Conservation (phyloP, 2,329 filamentous ascomycete species). For the Colletotrichum melonis region DNA sequence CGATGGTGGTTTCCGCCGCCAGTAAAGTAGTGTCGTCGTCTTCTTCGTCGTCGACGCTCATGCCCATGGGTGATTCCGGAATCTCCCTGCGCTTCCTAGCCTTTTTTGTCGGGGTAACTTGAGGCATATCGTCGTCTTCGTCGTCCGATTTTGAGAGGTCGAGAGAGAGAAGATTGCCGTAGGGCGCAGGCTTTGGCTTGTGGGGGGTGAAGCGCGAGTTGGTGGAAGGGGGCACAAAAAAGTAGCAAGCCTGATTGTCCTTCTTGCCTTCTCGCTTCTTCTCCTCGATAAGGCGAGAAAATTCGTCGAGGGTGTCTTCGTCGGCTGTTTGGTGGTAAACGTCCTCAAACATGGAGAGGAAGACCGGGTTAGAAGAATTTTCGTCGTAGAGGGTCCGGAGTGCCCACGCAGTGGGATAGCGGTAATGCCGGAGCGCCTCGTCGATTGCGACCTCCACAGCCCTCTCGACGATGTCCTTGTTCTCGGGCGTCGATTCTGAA, state of each 20-base stretch:
- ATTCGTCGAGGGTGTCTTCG: constrained; percentile 61
- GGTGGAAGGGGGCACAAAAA: constrained; percentile 63
- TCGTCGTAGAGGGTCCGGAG: constrained; percentile 71
- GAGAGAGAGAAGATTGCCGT: constrained; percentile 57
- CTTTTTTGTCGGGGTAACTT: constrained; percentile 32
- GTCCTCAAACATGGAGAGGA: constrained; percentile 68
- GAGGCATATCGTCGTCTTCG: constrained; percentile 5
- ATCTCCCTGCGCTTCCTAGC: constrained; percentile 17
- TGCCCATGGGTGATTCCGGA: constrained; percentile 16
- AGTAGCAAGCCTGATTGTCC: constrained; percentile 62
- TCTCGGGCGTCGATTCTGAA: constrained; percentile 35
- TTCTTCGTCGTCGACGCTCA: constrained; percentile 10
- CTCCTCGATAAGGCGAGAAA: constrained; percentile 60
- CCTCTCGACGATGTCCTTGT: constrained; percentile 60
- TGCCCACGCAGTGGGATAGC: constrained; percentile 72
- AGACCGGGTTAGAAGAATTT: constrained; percentile 59
- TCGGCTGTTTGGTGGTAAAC: constrained; percentile 69
- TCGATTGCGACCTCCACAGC: constrained; percentile 69
- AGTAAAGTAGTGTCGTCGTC: constrained; percentile 14
- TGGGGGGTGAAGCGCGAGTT: constrained; percentile 55
- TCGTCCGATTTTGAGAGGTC: constrained; percentile 45
- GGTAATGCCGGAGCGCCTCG: constrained; percentile 65
- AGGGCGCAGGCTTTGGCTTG: constrained; percentile 61
- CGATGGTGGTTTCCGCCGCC: constrained; percentile 6
- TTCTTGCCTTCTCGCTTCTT: constrained; percentile 69